Conservation (phyloP, 768 basidiomycete species). For the Pulveroboletus sp. region DNA sequence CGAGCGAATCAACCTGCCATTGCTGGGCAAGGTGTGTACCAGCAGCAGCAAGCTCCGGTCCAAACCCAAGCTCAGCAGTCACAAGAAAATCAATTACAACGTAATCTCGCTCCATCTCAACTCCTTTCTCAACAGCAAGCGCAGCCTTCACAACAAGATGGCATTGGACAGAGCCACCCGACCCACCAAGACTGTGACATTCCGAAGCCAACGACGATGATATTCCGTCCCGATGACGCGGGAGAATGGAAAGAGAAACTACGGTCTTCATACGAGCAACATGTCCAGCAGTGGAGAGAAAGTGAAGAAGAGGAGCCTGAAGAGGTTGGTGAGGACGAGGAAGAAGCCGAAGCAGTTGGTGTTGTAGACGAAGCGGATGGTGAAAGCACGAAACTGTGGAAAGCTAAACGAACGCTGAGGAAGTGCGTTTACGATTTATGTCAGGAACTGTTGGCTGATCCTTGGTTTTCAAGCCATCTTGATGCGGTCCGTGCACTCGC, state of each 20-base stretch:
- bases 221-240: slow-evolving; percentile 82
- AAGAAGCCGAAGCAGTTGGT: slow-evolving; percentile 47
- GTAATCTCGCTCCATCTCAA: slow-evolving; percentile 24
- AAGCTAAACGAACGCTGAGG: slow-evolving; percentile 78
- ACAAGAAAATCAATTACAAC: slow-evolving; percentile 30
- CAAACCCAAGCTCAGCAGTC: slow-evolving; percentile 26
- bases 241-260: slow-evolving; percentile 84
- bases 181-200: slow-evolving; percentile 15
- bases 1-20: slow-evolving; percentile 40
- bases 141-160: slow-evolving; percentile 18
- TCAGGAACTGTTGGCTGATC: slow-evolving; percentile 5
- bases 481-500: slow-evolving; percentile 88
- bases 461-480: slow-evolving; percentile 60
- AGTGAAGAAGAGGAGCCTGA: slow-evolving; percentile 56
- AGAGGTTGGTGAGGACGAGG: slow-evolving; percentile 64
- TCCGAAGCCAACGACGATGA: slow-evolving; percentile 50
- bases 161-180: slow-evolving; percentile 7
- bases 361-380: slow-evolving; percentile 64
- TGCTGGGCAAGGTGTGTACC: slow-evolving; percentile 36
- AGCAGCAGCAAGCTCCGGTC: slow-evolving; percentile 28
- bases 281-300: slow-evolving; percentile 39
- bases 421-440: slow-evolving; percentile 55
- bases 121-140: slow-evolving; percentile 28
- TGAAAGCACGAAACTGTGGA: slow-evolving; percentile 76
- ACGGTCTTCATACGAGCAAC: slow-evolving; percentile 54